Evolutionary conservation across 78 protist species (phyloP).

Genomic region (Planoprotostelium fungivorum): DNA sequence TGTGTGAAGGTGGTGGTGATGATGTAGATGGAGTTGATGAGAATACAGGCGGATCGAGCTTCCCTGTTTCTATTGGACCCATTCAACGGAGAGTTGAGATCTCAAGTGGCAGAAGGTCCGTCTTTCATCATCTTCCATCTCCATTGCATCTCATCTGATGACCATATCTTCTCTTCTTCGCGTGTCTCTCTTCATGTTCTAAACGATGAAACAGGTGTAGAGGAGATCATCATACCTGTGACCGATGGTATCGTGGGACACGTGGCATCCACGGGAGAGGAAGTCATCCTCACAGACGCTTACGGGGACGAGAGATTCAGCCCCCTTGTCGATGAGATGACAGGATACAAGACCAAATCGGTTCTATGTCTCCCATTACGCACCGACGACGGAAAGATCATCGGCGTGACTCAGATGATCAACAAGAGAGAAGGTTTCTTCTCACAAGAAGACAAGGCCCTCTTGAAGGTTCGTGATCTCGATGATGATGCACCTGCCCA

Average conservation of each 20-base stretch:
- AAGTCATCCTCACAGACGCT: not conserved
- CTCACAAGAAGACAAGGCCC: conserved; percentile 5
- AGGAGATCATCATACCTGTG: conserved; percentile 9
- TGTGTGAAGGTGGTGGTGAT: not conserved
- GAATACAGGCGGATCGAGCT: conserved; percentile 3
- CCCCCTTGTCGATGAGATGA: conserved; percentile 6
- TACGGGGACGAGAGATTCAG: conserved; percentile 29
- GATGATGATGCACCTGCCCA: not conserved
- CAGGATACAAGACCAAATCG: not conserved
- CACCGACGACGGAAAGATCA: not conserved
- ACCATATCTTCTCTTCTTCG: no score
- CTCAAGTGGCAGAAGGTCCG: conserved; percentile 7
- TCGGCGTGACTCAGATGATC: conserved; percentile 37
- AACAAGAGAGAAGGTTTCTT: conserved; percentile 17
- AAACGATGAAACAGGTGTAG: not conserved
- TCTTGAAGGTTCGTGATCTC: conserved; percentile 5
- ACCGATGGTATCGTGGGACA: conserved; percentile 13
- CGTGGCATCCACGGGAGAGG: conserved; percentile 28
- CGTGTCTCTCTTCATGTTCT: no score
- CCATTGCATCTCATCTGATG: no score
- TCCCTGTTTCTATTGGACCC: conserved; percentile 17
- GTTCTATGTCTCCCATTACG: conserved; percentile 22
- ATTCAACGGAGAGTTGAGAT: not conserved
- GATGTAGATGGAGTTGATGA: not conserved
- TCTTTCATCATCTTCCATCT: not conserved